Conservation (phyloP, 2,329 filamentous ascomycete species). For the Venturia oleaginea region DNA sequence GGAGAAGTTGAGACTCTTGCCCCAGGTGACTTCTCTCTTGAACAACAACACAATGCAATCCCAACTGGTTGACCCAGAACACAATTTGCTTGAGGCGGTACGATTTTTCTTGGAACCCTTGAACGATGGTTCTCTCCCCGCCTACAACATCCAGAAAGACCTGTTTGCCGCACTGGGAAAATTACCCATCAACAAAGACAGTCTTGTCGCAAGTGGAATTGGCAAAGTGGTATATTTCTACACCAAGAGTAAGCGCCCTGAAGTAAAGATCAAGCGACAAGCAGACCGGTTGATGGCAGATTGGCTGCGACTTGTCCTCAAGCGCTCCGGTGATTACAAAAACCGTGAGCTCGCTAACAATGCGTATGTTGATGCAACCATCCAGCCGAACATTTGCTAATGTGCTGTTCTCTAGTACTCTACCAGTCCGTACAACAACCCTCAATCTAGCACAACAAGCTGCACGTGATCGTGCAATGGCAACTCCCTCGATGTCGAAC, state of each 20-base stretch:
- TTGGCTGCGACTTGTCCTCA: constrained; percentile 91
- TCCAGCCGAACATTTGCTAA: constrained; percentile 18
- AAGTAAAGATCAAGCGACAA: constrained; percentile 82
- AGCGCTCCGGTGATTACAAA: constrained; percentile 89
- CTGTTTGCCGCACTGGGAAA: constrained; percentile 72
- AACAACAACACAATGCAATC: constrained; percentile 76
- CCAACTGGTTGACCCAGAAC: constrained; percentile 84
- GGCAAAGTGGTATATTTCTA: constrained; percentile 97
- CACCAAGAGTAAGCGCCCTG: constrained; percentile 85
- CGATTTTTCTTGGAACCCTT: constrained; percentile 96
- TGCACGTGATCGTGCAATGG: constrained; percentile 42
- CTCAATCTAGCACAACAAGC: constrained; percentile 24
- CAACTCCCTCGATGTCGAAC: constrained; percentile 45
- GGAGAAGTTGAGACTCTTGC: constrained; percentile 88
- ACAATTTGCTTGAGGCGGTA: constrained; percentile 87
- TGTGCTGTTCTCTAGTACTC: constrained; percentile 19
- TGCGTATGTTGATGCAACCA: not conserved
- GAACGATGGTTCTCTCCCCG: constrained; percentile 85
- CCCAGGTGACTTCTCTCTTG: constrained; percentile 77
- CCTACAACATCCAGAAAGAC: constrained; percentile 95
- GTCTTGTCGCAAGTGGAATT: constrained; percentile 81
- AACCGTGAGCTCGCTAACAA: constrained; percentile 54
- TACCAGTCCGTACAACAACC: constrained; percentile 19
- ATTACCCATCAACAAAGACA: constrained; percentile 84
- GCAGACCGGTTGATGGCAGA: constrained; percentile 88